These are phyloP conservation scores for Picochlorum sp. DNA, from an alignment of 139 green algal genomes.

Conservation along the genomic window DNA sequence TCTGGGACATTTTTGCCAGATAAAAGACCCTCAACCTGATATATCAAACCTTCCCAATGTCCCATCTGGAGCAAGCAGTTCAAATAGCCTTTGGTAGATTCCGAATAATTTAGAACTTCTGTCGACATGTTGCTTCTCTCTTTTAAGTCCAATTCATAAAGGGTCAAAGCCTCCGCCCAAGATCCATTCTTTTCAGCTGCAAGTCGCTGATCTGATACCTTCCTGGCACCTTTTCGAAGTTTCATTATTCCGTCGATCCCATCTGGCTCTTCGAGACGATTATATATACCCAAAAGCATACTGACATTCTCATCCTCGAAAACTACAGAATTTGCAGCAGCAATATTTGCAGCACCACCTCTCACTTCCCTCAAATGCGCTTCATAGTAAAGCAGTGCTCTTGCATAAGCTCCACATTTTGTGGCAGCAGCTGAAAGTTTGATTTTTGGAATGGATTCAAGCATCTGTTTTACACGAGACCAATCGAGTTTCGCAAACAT, in stretches of 20 bases:
- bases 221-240: constrained; percentile 44
- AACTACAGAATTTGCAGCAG: constrained; percentile 14
- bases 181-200: constrained; percentile 74
- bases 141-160: constrained; percentile 63
- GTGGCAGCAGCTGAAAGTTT: constrained; percentile 26
- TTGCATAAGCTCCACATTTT: constrained; percentile 64
- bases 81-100: constrained; percentile 41
- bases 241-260: constrained; percentile 65
- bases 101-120: background rate
- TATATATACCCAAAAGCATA: constrained; percentile 76
- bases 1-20: background rate
- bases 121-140: background rate
- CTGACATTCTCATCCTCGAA: constrained; percentile 64
- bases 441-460: constrained; percentile 48
- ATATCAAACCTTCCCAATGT: constrained; percentile 64
- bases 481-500: background rate
- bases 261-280: constrained; percentile 84
- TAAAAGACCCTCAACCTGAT: constrained; percentile 49
- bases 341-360: constrained; percentile 64
- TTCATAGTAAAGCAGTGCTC: constrained; percentile 83
- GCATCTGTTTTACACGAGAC: constrained; percentile 34
- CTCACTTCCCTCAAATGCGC: constrained; percentile 43
- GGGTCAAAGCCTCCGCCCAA: constrained; percentile 73
- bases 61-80: constrained; percentile 63
- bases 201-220: constrained; percentile 42